Percentiles rank a stretch among this genome's conserved stretches.
Evolutionary conservation across 495 filamentous ascomycete genomes (phyloP).

Genomic region (Saxophila tyrrhenica): DNA sequence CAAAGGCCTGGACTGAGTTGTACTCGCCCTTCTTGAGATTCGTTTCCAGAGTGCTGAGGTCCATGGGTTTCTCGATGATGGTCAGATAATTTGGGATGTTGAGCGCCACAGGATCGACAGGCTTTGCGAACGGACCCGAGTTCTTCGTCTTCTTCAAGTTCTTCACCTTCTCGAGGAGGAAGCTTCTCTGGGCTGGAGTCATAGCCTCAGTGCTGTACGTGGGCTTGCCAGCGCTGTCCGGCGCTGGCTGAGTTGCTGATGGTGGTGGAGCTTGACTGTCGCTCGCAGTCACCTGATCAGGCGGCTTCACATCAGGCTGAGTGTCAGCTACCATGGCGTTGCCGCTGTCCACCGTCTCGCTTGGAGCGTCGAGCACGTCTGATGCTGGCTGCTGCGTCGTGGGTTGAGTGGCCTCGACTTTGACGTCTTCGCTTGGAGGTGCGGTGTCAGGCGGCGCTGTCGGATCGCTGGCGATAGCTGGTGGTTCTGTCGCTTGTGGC

Average conservation of each 20-base stretch:
- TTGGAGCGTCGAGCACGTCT: not conserved
- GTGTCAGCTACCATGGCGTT: not conserved
- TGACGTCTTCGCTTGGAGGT: not conserved
- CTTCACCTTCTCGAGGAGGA: slow-evolving; percentile 44
- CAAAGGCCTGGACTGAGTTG: slow-evolving; percentile 47
- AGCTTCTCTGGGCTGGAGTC: slow-evolving; percentile 47
- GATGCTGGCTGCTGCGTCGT: not conserved
- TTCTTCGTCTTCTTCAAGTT: slow-evolving; percentile 73
- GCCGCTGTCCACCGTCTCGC: not conserved
- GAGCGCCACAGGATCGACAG: slow-evolving; percentile 58
- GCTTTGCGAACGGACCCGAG: slow-evolving; percentile 56
- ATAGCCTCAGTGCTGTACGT: slow-evolving; percentile 29
- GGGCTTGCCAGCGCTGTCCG: slow-evolving; percentile 47
- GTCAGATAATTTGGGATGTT: slow-evolving; percentile 61
- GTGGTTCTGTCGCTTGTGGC: not conserved
- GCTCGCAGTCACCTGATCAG: not conserved
- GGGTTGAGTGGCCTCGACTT: not conserved
- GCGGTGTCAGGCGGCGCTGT: not conserved
- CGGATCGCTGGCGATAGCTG: not conserved
- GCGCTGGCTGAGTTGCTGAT: not conserved
- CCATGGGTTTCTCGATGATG: slow-evolving; percentile 67
- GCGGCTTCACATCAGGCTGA: not conserved
- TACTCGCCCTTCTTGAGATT: slow-evolving; percentile 66
- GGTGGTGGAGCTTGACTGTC: not conserved
- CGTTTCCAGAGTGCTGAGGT: slow-evolving; percentile 67